Evolutionary conservation across 495 filamentous ascomycete species (phyloP).

Genomic region (Xylaria sp.): DNA sequence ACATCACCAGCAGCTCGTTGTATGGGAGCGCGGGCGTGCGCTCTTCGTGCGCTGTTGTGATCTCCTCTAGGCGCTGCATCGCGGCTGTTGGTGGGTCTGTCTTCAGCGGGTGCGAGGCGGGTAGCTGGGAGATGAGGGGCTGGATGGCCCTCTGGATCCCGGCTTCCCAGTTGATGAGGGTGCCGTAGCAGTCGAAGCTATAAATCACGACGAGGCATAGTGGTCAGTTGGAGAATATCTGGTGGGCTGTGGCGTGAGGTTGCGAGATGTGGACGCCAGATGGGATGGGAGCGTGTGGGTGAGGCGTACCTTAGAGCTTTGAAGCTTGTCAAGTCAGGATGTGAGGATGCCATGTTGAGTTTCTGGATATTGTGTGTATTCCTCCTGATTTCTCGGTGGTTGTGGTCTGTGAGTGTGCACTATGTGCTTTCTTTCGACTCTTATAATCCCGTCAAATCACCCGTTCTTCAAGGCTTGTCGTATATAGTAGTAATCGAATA

Average conservation of each 20-base stretch:
- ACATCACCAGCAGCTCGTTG: constrained; percentile 58
- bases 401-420: too few relatives aligned
- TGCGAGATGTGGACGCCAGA: not conserved
- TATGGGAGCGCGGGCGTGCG: constrained; percentile 63
- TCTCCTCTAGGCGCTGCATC: constrained; percentile 42
- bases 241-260: not conserved
- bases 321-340: constrained; percentile 40
- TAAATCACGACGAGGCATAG: constrained; percentile 27
- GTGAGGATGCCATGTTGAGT: constrained; percentile 25
- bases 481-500: not conserved
- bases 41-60: constrained; percentile 48
- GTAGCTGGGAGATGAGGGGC: constrained; percentile 53
- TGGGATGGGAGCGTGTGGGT: not conserved
- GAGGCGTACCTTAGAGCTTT: constrained; percentile 39
- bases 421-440: not conserved
- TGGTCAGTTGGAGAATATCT: constrained; percentile 10
- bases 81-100: constrained; percentile 42
- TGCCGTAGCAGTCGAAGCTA: constrained; percentile 83
- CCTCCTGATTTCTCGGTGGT: not conserved
- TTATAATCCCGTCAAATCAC: not conserved
- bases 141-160: constrained; percentile 41
- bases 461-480: not conserved
- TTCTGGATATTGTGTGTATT: not conserved
- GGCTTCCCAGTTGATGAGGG: constrained; percentile 78
- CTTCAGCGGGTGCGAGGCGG: constrained; percentile 50